Base-by-base conservation (phyloP, 2,329 filamentous ascomycete species). In the Fusarium tuaranense region DNA sequence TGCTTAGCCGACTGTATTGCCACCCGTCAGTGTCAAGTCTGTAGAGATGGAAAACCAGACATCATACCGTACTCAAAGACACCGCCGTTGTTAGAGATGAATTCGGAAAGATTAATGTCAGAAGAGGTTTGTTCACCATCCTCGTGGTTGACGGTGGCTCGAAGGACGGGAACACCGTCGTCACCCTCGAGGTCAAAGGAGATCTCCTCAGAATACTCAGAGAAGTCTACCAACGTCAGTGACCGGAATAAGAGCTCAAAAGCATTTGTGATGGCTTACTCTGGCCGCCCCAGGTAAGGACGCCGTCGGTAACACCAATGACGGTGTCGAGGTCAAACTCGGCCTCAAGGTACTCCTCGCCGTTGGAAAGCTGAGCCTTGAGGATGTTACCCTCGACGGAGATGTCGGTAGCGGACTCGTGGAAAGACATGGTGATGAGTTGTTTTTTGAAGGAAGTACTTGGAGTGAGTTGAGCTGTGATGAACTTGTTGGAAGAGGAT, bases 31-130 rank as follows among this genome's bases (percentile, higher is more conserved):
- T 25, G 8, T 59, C 57, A 59, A 41, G 16, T 8, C 22, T 27
- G 1, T 39, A 7, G 8, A n/a, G 10, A 41, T n/a, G 16, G 16
- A 9, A 22, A 13, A 30, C 18, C 13, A 16, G 9, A 30, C 1
- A 32, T 20, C 67, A 10, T 65, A 74, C 73, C 20, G 32, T 55
- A 75, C 7, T 68, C 55, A 9, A 75, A 55, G 4, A 25, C 59
- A 32, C 89, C 89, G 73, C 89, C 78, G n/a, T 85, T 73, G 82
- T 91, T 91, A 66, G 80, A 78, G 69, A 91, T 83, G 65, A 86
- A 83, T 84, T 90, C 87, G 4, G 84, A 78, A 12, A 91, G 84
- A 82, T 91, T 91, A 72, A 91, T 76, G 74, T 91, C 87, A 41
- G 83, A 79, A 13, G 79, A 66, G 5, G 81, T 65, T 6, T 63